phyloP scores from a whole-genome alignment of 495 filamentous ascomycete genomes.

The Neurospora hispaniola region DNA sequence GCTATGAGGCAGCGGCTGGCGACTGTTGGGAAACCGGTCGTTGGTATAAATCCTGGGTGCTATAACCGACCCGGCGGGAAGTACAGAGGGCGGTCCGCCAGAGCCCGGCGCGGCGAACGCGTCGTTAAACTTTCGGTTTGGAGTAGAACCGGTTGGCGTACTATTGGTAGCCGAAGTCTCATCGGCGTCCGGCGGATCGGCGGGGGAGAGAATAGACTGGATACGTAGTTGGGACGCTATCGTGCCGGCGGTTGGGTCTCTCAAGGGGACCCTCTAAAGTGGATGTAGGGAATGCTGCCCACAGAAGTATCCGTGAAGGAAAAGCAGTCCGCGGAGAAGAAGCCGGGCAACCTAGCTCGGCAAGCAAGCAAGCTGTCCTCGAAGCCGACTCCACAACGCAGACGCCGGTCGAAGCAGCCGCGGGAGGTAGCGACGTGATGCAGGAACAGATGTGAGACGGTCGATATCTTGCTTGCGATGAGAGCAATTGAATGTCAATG shows the following conservation, averaged over 20 bases:
- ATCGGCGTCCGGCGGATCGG: constrained; percentile 31
- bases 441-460: constrained; percentile 5
- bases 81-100: constrained; percentile 10
- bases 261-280: constrained; percentile 18
- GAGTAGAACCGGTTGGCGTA: constrained; percentile 13
- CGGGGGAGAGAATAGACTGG: constrained; percentile 38
- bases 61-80: constrained; percentile 8
- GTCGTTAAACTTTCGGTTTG: constrained; percentile 30
- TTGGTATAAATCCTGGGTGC: constrained; percentile 1
- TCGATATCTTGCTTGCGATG: constrained; percentile 4
- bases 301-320: background rate
- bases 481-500: constrained; percentile 8
- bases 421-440: constrained; percentile 12
- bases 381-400: constrained; percentile 19
- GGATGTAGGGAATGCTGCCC: constrained; percentile 2
- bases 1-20: constrained; percentile 22
- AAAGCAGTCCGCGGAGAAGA: background rate
- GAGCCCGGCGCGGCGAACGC: constrained; percentile 21
- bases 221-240: constrained; percentile 40
- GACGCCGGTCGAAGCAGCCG: constrained; percentile 18
- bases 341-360: background rate
- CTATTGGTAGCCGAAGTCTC: constrained; percentile 21
- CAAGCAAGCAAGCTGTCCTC: constrained; percentile 10
- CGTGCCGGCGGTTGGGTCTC: constrained; percentile 34
- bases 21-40: constrained; percentile 15